phyloP scores from a whole-genome alignment of 371 early-diverging fungal genomes.

The Mortierella sp. region DNA sequence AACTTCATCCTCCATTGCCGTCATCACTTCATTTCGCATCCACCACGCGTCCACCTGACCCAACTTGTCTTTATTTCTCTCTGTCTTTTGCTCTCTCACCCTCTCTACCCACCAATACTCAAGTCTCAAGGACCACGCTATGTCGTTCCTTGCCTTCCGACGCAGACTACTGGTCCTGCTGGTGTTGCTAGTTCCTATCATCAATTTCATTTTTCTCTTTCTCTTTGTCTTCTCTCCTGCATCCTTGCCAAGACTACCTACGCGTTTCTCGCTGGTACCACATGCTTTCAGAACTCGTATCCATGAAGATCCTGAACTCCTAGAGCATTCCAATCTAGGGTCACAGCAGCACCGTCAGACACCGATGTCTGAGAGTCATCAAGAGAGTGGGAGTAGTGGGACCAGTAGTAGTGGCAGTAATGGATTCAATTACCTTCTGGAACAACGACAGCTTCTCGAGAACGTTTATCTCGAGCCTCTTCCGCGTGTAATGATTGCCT shows the following conservation, averaged over 20 bases:
- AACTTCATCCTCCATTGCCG: background rate
- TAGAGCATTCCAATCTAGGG: constrained; percentile 17
- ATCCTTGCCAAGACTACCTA: constrained; percentile 33
- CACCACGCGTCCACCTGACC: background rate
- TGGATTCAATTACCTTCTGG: constrained; percentile 18
- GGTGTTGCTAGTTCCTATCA: constrained; percentile 20
- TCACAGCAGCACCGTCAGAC: background rate
- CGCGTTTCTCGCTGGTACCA: background rate
- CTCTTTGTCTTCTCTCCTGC: constrained; percentile 37
- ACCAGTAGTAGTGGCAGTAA: background rate
- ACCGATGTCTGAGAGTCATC: background rate
- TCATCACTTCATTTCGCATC: constrained; percentile 4
- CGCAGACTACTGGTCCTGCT: constrained; percentile 28
- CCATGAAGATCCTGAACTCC: background rate
- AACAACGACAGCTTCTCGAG: constrained; percentile 28
- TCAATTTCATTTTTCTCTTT: constrained; percentile 41
- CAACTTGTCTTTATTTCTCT: background rate
- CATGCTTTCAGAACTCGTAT: background rate
- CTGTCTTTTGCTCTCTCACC: constrained; percentile 3
- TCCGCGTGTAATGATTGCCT: constrained; percentile 31
- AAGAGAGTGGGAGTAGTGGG: too few relatives aligned
- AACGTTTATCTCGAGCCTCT: constrained; percentile 21
- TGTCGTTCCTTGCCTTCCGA: constrained; percentile 17
- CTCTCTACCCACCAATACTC: background rate
- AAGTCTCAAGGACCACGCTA: background rate